A percentile compares a stretch with the other conserved stretches of the same genome.
phyloP scores from a whole-genome alignment of 306 rosid genomes.

The Quercus robur region DNA sequence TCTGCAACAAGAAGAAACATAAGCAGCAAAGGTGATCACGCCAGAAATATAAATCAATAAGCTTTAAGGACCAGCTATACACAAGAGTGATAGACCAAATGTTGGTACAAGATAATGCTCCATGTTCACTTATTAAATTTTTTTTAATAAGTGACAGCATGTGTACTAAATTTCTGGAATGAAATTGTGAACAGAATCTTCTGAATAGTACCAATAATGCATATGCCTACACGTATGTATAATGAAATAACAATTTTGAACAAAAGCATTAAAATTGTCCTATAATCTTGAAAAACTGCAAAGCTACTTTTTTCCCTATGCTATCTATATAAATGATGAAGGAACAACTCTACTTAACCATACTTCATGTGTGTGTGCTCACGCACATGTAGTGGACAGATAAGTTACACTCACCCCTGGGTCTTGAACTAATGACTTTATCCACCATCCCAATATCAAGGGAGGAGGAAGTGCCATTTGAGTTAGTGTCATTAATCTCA shows the following conservation, averaged over 20 bases:
- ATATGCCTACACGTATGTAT: neutral
- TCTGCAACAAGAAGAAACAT: slow-evolving; percentile 46
- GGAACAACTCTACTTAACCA: neutral
- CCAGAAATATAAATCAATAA: neutral
- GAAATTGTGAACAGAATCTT: neutral
- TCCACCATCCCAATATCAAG: no score
- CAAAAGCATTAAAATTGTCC: neutral
- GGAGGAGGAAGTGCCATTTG: no score
- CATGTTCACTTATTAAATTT: neutral
- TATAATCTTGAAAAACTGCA: neutral
- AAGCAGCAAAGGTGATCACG: slow-evolving; percentile 4
- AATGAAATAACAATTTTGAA: neutral
- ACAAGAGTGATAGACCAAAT: neutral
- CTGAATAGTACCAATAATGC: neutral
- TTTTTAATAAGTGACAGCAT: no score
- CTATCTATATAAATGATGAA: neutral
- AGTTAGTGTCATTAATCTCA: no score
- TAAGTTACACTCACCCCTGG: no score
- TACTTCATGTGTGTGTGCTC: neutral
- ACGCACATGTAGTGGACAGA: no score
- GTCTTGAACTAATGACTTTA: no score
- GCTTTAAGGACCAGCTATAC: neutral
- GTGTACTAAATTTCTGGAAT: neutral
- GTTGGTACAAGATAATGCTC: neutral
- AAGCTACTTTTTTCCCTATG: neutral